A percentile compares a stretch with the other conserved stretches of the same genome.
These are phyloP conservation scores for Chaetomium globosum DNA, from an alignment of 2,329 filamentous ascomycete genomes.

Conservation along the genomic window DNA sequence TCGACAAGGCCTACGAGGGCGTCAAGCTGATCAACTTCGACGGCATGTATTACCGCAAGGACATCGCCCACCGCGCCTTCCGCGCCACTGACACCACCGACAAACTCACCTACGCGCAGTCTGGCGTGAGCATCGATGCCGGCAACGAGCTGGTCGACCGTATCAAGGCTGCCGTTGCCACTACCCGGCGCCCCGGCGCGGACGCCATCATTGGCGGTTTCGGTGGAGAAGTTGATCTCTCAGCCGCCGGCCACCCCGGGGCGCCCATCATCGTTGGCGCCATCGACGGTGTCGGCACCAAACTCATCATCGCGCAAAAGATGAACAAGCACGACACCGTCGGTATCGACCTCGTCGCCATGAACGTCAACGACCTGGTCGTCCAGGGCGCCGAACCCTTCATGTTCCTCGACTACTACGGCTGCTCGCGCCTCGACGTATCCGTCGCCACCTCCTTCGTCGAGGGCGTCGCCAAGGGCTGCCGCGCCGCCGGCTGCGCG, in stretches of 20 bases:
- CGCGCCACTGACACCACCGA: slow-evolving; percentile 49
- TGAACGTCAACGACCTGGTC: slow-evolving; percentile 98
- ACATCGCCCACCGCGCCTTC: slow-evolving; percentile 82
- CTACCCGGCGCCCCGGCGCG: slow-evolving; percentile 81
- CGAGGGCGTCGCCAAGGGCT: slow-evolving; percentile 85
- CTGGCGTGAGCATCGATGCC: slow-evolving; percentile 91
- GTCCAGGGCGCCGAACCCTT: slow-evolving; percentile 94
- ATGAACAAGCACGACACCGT: slow-evolving; percentile 92
- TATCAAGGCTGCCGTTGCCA: slow-evolving; percentile 87
- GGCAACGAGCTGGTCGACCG: slow-evolving; percentile 90
- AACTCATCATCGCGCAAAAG: slow-evolving; percentile 91
- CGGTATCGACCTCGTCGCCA: slow-evolving; percentile 94
- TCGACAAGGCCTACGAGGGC: slow-evolving; percentile 83
- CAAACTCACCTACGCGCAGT: slow-evolving; percentile 84
- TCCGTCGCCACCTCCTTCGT: slow-evolving; percentile 82
- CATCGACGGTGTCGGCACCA: slow-evolving; percentile 95
- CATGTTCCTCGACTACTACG: slow-evolving; percentile 98
- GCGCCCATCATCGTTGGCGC: slow-evolving; percentile 86
- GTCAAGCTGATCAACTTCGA: slow-evolving; percentile 80
- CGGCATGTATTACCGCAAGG: slow-evolving; percentile 87
- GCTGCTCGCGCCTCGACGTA: slow-evolving; percentile 83
- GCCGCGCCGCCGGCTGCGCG: slow-evolving; percentile 80
- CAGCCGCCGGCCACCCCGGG: slow-evolving; percentile 70
- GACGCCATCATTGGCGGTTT: slow-evolving; percentile 96
- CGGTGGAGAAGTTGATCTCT: slow-evolving; percentile 81